These are phyloP conservation scores for Fusarium bactridioides DNA, from an alignment of 2,329 filamentous ascomycete genomes.

Conservation along the genomic window DNA sequence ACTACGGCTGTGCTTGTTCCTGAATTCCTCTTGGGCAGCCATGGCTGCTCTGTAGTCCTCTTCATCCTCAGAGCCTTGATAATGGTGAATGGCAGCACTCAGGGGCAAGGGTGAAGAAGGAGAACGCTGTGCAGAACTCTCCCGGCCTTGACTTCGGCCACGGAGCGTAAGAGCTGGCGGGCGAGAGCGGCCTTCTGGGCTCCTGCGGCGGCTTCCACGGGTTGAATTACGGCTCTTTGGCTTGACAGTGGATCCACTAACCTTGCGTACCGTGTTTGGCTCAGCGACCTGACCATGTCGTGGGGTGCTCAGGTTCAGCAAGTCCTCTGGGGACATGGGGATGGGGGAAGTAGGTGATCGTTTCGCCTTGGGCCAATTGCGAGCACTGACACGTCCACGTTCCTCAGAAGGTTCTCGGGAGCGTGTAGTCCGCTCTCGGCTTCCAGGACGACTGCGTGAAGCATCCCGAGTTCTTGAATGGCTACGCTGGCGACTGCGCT, in stretches of 20 bases:
- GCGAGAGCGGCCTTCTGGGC: constrained; percentile 54
- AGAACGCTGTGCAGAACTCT: constrained; percentile 69
- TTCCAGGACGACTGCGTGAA: constrained; percentile 56
- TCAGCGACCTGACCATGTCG: constrained; percentile 48
- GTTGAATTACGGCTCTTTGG: constrained; percentile 58
- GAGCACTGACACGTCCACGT: constrained; percentile 70
- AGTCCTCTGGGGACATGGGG: constrained; percentile 92
- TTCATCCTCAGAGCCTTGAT: constrained; percentile 68
- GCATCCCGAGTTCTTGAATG: constrained; percentile 54
- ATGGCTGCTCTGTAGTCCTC: constrained; percentile 64
- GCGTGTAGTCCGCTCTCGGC: constrained; percentile 59
- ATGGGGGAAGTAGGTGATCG: constrained; percentile 90
- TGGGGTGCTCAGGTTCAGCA: constrained; percentile 68
- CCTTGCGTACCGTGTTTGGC: constrained; percentile 56
- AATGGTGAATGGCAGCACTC: constrained; percentile 57
- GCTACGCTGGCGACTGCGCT: constrained; percentile 64
- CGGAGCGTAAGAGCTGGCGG: constrained; percentile 59
- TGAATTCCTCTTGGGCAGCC: constrained; percentile 63
- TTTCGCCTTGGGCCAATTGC: constrained; percentile 77
- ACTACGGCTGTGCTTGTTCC: constrained; percentile 63
- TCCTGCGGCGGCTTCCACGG: constrained; percentile 56
- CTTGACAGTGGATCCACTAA: constrained; percentile 45
- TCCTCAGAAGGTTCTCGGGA: constrained; percentile 72
- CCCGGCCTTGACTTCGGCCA: constrained; percentile 69
- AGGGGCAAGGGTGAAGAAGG: constrained; percentile 84